phyloP scores from a whole-genome alignment of 2,329 filamentous ascomycete species.

The Xylaria sp. region DNA sequence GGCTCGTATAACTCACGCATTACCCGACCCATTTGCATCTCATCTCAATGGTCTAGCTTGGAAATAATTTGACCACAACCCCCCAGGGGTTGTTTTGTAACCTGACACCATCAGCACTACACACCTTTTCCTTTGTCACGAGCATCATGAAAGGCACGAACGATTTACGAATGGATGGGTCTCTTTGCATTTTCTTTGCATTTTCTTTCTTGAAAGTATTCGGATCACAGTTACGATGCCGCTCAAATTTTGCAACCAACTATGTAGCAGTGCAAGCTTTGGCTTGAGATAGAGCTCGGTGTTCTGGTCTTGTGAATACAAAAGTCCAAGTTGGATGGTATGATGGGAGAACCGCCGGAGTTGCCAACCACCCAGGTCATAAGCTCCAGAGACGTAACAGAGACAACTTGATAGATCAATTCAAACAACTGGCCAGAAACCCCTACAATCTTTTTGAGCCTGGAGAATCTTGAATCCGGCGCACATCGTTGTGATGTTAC shows the following conservation, averaged over 20 bases:
- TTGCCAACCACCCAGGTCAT: conserved; percentile 11
- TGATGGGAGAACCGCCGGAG: conserved; percentile 26
- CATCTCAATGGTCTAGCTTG: background rate
- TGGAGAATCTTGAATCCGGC: background rate
- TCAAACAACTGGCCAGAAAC: conserved; percentile 17
- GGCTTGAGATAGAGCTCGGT: conserved; percentile 38
- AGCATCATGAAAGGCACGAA: conserved; percentile 39
- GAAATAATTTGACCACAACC: conserved; percentile 19
- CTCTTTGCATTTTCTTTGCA: too few relatives aligned
- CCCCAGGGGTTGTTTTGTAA: conserved; percentile 3
- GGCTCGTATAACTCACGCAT: conserved; percentile 3
- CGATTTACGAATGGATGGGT: conserved; percentile 19
- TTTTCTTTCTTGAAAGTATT: conserved; percentile 21
- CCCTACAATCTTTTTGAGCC: background rate
- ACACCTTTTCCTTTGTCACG: conserved; percentile 25
- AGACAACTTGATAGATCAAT: conserved; percentile 33
- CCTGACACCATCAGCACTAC: conserved; percentile 7
- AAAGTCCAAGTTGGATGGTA: conserved; percentile 35
- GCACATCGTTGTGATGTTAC: background rate
- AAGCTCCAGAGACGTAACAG: conserved; percentile 15
- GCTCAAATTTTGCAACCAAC: conserved; percentile 31
- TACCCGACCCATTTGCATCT: conserved; percentile 6
- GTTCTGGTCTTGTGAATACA: conserved; percentile 34
- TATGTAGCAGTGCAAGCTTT: conserved; percentile 32
- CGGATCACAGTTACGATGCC: conserved; percentile 41